Evolutionary conservation across 495 filamentous ascomycete species (phyloP).

Genomic region (Penicillium nucicola): DNA sequence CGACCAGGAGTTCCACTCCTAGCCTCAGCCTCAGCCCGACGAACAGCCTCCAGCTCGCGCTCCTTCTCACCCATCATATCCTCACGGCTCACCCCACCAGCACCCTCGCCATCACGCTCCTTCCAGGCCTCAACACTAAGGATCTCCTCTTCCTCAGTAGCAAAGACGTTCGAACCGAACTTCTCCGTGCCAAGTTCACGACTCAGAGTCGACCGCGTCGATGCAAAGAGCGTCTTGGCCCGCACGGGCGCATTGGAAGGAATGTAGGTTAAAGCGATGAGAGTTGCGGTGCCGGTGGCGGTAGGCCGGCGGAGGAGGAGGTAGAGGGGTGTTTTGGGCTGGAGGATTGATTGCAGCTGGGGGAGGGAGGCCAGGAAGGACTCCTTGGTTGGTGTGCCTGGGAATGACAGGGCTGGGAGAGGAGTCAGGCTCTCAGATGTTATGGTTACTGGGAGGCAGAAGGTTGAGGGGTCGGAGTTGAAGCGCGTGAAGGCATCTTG

Average conservation of each 20-base stretch:
- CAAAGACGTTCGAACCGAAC: constrained; percentile 79
- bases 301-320: constrained; percentile 73
- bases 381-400: constrained; percentile 37
- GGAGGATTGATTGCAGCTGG: constrained; percentile 66
- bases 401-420: constrained; percentile 53
- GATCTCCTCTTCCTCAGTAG: constrained; percentile 63
- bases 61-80: constrained; percentile 90
- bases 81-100: constrained; percentile 29
- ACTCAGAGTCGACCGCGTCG: constrained; percentile 77
- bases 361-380: constrained; percentile 60
- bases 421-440: constrained; percentile 70
- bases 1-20: constrained; percentile 63
- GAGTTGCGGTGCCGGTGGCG: constrained; percentile 36
- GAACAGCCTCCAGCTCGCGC: constrained; percentile 69
- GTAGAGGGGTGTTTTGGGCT: constrained; percentile 74
- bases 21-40: constrained; percentile 76
- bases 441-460: constrained; percentile 82
- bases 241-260: constrained; percentile 86
- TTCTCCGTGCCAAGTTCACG: constrained; percentile 87
- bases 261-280: constrained; percentile 84
- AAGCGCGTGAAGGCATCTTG: constrained; percentile 76
- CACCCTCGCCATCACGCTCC: constrained; percentile 66
- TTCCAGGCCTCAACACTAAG: constrained; percentile 70
- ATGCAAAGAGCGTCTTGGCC: constrained; percentile 93
- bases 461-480: constrained; percentile 58